These are phyloP conservation scores for Dicorynia guianensis DNA, from an alignment of 306 rosid genomes.

Conservation along the genomic window DNA sequence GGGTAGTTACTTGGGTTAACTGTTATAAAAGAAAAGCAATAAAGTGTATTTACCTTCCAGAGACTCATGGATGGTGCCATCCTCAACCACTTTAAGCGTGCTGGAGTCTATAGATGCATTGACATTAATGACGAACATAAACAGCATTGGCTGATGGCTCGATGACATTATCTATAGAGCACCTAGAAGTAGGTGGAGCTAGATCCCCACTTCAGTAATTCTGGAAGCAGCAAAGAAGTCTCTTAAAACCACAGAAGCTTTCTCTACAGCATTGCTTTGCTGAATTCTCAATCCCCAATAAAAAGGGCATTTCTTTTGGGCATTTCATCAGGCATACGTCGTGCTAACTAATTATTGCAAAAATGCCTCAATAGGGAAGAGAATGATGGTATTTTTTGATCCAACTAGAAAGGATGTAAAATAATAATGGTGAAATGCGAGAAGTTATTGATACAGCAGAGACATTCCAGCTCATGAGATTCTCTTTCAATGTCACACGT, in stretches of 20 bases:
- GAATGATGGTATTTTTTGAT: no score
- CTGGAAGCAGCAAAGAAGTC: neutral
- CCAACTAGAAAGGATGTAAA: no score
- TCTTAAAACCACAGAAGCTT: neutral
- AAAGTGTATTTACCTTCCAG: constrained; percentile 34
- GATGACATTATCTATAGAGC: neutral
- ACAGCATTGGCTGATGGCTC: constrained; percentile 16
- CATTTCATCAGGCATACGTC: neutral
- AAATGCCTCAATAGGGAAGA: neutral
- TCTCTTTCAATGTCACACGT: no score
- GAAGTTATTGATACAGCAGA: no score
- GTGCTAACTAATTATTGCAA: constrained; percentile 20
- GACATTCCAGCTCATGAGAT: no score
- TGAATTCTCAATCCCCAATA: constrained; percentile 27
- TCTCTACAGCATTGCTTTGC: constrained; percentile 3
- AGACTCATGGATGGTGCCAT: constrained; percentile 39
- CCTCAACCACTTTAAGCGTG: constrained; percentile 34
- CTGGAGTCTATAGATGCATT: constrained; percentile 18
- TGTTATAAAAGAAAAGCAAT: constrained; percentile 30
- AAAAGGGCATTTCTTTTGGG: constrained; percentile 23
- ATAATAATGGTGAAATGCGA: no score
- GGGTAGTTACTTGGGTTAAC: constrained; percentile 38
- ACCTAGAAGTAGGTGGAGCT: neutral
- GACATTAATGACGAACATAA: constrained; percentile 18
- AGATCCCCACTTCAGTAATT: constrained; percentile 13